These are phyloP conservation scores for Basipetospora sp. DNA, from an alignment of 2,329 filamentous ascomycete genomes.

Conservation along the genomic window DNA sequence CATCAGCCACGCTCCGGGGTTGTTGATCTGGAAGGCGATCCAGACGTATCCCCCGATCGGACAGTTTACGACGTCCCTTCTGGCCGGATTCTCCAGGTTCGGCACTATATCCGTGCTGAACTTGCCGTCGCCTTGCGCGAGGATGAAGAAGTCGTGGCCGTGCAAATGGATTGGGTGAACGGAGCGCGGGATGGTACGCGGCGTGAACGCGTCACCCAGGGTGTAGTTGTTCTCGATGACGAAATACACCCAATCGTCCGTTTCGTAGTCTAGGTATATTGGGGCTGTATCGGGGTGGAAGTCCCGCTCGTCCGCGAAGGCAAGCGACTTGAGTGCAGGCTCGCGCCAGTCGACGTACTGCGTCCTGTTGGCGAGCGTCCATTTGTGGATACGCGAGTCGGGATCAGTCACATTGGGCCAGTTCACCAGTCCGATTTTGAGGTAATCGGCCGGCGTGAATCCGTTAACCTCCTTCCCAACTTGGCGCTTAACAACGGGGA, in stretches of 20 bases:
- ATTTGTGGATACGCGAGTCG: too few species aligned
- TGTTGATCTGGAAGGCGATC: conserved; percentile 32
- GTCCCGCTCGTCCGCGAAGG: conserved; percentile 1
- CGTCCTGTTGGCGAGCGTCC: too few species aligned
- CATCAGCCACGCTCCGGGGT: conserved; percentile 34
- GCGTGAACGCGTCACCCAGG: too few species aligned
- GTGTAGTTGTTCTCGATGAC: conserved; percentile 12
- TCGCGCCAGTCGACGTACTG: conserved; percentile 19
- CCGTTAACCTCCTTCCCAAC: too few species aligned
- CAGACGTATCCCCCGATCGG: conserved; percentile 27
- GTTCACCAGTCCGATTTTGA: too few species aligned
- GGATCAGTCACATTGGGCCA: too few species aligned
- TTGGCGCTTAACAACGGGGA: too few species aligned
- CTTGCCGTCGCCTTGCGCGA: conserved; percentile 10
- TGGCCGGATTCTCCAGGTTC: conserved; percentile 27
- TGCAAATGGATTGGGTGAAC: conserved; percentile 23
- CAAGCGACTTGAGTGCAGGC: conserved; percentile 18
- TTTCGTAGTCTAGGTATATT: conserved; percentile 13
- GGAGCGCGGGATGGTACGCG: conserved; percentile 4
- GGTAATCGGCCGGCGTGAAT: too few species aligned
- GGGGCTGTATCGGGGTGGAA: conserved; percentile 13
- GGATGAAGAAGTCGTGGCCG: conserved; percentile 20
- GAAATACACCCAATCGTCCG: conserved; percentile 18
- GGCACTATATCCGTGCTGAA: conserved; percentile 8
- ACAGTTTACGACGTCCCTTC: conserved; percentile 35